Evolutionary conservation across 2,329 filamentous ascomycete species (phyloP), one percentile per base, ranked within the genome.

Genomic region (Microcera coccophila): DNA sequence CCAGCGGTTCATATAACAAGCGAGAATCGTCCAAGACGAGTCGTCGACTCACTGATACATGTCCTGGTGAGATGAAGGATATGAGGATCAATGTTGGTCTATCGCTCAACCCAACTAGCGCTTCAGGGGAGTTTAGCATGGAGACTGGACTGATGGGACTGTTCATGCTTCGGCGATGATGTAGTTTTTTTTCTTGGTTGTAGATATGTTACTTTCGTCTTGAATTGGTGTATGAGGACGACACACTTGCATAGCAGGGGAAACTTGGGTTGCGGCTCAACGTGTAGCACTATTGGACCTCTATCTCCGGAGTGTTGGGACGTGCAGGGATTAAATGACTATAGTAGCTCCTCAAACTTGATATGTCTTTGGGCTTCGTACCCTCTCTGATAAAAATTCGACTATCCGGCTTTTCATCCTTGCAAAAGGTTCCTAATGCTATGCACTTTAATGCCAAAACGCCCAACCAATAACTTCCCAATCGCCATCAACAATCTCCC

Each of bases 201-300:
- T 55, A 58, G 49, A 54, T 52, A 54, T 47, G 45, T 41, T 49
- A 49, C 49, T 47, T 49, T 50, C n/a, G 47, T 51, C 38, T 52
- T 52, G 44, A 52, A 41, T 52, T 53, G 54, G 52, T 57, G 52
- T 54, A 58, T 42, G 50, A 50, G 48, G 47, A 50, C 33, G 47
- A 55, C 42, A 39, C 42, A 41, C 36, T 60, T 50, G 56, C 44
- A 57, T 55, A 57, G 45, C 49, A 52, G 42, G 47, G 39, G 46
- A 38, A 45, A 48, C 40, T 51, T 54, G 49, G 48, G 42, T 49
- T 44, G 45, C 35, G 46, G 45, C 37, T 49, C 42, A 45, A 36
- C 47, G 43, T 59, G 51, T 58, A 57, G 48, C 49, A 55, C 44
- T 53, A 58, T 41, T 41, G 39, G 49, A 44, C 42, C 49, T 29